phyloP scores from a whole-genome alignment of 2,329 filamentous ascomycete species.

The Passalora sequoiae region DNA sequence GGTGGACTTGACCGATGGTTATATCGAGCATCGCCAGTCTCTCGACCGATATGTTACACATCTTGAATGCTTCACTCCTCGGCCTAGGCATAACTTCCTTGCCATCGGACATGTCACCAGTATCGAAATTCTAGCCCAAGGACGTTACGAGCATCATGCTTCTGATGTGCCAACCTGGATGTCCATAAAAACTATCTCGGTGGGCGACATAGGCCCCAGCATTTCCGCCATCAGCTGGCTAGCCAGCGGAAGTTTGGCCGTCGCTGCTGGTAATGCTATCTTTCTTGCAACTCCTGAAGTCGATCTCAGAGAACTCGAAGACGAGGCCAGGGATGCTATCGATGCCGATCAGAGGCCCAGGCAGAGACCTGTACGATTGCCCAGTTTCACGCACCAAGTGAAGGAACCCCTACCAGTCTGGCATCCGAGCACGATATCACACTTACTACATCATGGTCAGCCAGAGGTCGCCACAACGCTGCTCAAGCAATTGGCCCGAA shows the following conservation, averaged over 20 bases:
- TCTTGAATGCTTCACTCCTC: conserved; percentile 16
- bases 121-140: conserved; percentile 27
- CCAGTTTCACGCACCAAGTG: conserved; percentile 39
- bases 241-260: conserved; percentile 73
- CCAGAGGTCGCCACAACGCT: conserved; percentile 64
- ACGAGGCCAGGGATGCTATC: conserved; percentile 18
- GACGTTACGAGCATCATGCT: conserved; percentile 23
- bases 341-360: conserved; percentile 6
- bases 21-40: conserved; percentile 26
- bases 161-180: conserved; percentile 20
- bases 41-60: conserved; percentile 9
- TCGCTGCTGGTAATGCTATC: conserved; percentile 86
- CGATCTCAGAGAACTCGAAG: conserved; percentile 56
- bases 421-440: conserved; percentile 83
- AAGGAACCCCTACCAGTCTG: conserved; percentile 87
- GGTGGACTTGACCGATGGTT: conserved; percentile 29
- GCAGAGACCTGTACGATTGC: conserved; percentile 9
- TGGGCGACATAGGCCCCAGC: conserved; percentile 23
- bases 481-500: conserved; percentile 65
- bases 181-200: conserved; percentile 21
- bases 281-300: conserved; percentile 79
- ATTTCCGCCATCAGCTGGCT: conserved; percentile 57
- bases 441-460: conserved; percentile 81
- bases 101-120: conserved; percentile 24
- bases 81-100: conserved; percentile 21